Percentiles rank a stretch among this genome's conserved stretches.
Evolutionary conservation across 345 rosid genomes (phyloP).

Genomic region (Firmiana major): DNA sequence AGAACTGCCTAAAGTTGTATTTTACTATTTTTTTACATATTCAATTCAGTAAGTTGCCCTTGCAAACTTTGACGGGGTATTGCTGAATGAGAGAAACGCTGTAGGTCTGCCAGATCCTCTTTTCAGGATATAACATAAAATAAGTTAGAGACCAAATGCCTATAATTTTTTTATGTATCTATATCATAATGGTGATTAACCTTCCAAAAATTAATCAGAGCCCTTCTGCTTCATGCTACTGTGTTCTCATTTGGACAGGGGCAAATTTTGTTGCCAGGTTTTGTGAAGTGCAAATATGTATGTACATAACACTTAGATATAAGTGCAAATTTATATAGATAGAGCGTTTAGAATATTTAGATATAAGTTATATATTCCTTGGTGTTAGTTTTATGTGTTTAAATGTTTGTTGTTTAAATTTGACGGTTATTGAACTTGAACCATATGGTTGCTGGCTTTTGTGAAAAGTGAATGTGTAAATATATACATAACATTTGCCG

Average conservation of each 20-base stretch:
- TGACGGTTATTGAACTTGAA: background rate
- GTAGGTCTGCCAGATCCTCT: background rate
- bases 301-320: no score
- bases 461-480: background rate
- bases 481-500: background rate
- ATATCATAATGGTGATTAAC: conserved; percentile 1
- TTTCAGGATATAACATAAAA: background rate
- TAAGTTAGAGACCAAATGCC: background rate
- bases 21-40: background rate
- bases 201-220: background rate
- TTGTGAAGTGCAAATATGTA: background rate
- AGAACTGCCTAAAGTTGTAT: background rate
- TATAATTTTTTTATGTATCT: background rate
- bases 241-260: no score
- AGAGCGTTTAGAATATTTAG: background rate
- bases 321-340: no score
- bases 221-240: background rate
- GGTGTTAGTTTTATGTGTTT: background rate
- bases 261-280: background rate
- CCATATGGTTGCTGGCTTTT: background rate
- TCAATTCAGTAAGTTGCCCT: background rate
- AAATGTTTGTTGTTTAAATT: no score
- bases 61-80: conserved; percentile 1
- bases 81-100: background rate
- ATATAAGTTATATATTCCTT: background rate